phyloP scores from a whole-genome alignment of 352 stramenopile species.

The Phytophthora brassicae region DNA sequence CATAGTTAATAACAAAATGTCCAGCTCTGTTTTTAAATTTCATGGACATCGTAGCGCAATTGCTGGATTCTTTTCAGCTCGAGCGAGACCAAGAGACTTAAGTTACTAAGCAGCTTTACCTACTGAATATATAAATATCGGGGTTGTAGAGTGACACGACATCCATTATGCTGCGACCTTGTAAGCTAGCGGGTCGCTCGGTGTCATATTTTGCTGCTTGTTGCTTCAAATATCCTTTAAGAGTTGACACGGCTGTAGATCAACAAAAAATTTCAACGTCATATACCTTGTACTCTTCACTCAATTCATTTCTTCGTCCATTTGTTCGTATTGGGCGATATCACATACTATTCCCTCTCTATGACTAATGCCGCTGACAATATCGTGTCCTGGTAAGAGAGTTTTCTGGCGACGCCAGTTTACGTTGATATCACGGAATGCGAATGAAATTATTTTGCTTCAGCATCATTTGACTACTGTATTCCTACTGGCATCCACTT shows the following conservation, averaged over 20 bases:
- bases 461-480: not conserved
- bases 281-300: conserved; percentile 9
- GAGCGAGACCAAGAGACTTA: too few species aligned
- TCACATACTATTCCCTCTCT: conserved; percentile 17
- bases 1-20: too few species aligned
- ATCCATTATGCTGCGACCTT: too few species aligned
- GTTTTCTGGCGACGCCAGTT: too few species aligned
- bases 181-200: conserved; percentile 37
- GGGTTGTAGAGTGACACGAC: too few species aligned
- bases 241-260: not conserved
- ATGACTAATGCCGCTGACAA: conserved; percentile 85
- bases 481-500: too few species aligned
- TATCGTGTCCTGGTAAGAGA: conserved; percentile 81
- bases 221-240: conserved; percentile 31
- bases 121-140: too few species aligned
- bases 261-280: not conserved
- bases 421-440: too few species aligned
- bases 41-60: too few species aligned
- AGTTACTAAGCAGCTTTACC: too few species aligned
- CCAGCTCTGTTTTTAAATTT: too few species aligned
- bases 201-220: conserved; percentile 37
- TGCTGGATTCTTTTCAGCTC: too few species aligned
- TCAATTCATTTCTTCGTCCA: conserved; percentile 22
- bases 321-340: conserved; percentile 30
- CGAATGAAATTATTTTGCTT: conserved; percentile 4